A percentile compares a stretch with the other conserved stretches of the same genome.
These are phyloP conservation scores for Fragilariopsis cylindrus DNA, from an alignment of 108 stramenopile species.

Conservation along the genomic window DNA sequence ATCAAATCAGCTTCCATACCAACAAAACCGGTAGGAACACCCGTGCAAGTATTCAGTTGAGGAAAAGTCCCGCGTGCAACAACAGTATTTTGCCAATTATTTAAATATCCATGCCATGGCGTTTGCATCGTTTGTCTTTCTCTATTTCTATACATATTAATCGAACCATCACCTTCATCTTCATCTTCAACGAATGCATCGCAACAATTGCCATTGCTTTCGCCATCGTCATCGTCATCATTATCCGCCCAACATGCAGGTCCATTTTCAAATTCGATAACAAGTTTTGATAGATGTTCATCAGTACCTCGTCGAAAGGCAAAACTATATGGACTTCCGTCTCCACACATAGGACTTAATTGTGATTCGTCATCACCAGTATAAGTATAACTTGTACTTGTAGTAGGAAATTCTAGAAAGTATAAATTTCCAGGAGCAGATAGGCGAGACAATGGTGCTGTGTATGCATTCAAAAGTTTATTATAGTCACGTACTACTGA, in stretches of 20 bases:
- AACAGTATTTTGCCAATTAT: not conserved
- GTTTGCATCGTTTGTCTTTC: not conserved
- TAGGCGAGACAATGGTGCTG: not conserved
- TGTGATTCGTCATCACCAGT: constrained; percentile 2
- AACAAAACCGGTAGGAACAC: constrained; percentile 9
- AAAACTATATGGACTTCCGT: constrained; percentile 14
- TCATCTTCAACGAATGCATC: not conserved
- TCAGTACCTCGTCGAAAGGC: constrained; percentile 9
- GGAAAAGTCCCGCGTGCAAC: not conserved
- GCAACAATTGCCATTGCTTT: not conserved
- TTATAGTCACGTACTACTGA: too few relatives aligned
- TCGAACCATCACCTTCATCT: too few relatives aligned
- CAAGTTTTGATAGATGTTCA: not conserved
- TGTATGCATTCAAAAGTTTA: constrained; percentile 4
- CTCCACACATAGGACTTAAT: constrained; percentile 8
- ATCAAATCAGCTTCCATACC: not conserved
- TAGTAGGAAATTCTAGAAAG: constrained; percentile 18
- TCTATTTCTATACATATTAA: too few relatives aligned
- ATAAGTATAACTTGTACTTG: too few relatives aligned
- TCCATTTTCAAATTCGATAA: constrained; percentile 19
- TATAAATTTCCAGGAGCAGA: constrained; percentile 3
- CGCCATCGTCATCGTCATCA: not conserved
- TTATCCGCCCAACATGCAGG: constrained; percentile 10
- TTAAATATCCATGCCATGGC: not conserved
- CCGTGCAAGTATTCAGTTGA: not conserved